Evolutionary conservation across 1,139 yeast species (phyloP).

Genomic region (Debaryomycetaceae sp.): DNA sequence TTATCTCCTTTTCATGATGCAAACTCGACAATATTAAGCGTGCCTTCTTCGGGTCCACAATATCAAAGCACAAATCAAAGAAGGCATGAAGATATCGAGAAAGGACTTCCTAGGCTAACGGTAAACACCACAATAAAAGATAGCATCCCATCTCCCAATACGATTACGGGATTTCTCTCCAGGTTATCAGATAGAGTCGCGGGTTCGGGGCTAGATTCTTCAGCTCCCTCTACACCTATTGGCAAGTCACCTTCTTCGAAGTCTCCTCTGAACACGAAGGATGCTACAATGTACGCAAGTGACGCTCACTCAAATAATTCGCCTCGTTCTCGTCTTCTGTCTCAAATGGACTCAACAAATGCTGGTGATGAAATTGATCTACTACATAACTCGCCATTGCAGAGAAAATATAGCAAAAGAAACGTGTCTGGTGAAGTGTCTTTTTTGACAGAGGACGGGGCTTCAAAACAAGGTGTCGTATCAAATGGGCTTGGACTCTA

Average conservation of each 20-base stretch:
- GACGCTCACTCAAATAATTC: background rate
- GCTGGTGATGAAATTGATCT: background rate
- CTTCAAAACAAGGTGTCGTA: background rate
- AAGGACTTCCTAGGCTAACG: background rate
- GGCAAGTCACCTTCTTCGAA: background rate
- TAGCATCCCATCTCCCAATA: conserved; percentile 14
- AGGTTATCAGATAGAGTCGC: conserved; percentile 44
- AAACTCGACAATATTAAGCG: background rate
- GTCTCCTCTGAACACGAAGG: background rate
- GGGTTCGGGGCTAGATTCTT: conserved; percentile 23
- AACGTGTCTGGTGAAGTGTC: background rate
- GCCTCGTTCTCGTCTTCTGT: background rate
- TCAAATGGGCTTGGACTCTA: conserved; percentile 12
- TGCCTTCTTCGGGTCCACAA: background rate
- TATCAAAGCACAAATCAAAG: background rate
- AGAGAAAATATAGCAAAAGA: background rate
- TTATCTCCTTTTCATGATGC: conserved; percentile 5
- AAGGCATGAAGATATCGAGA: background rate
- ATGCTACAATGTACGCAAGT: background rate
- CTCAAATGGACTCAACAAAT: background rate
- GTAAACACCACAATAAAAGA: background rate
- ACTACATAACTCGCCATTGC: background rate
- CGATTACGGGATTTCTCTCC: conserved; percentile 27
- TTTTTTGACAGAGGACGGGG: background rate
- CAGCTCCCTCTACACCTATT: conserved; percentile 1